Evolutionary conservation across 306 rosid species (phyloP), one percentile per base, ranked within the genome.

Genomic region (Prunus davidiana): DNA sequence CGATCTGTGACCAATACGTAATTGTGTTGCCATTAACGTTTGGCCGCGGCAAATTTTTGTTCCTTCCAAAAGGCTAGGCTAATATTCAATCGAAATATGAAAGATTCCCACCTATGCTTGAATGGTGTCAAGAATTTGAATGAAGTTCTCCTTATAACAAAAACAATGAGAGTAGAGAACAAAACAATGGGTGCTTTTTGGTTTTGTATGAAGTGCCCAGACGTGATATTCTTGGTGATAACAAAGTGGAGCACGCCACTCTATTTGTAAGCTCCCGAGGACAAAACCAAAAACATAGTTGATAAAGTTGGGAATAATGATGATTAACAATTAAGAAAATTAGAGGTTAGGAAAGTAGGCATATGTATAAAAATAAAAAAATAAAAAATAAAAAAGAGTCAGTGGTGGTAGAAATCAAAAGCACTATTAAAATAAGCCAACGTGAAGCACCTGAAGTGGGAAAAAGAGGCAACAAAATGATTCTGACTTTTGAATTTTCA

Each of bases 241-340:
- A 70, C 73, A 86, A 76, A 84, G 88, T 75, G 91, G 84, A 86
- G 82, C 92, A 86, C 83, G 87, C 86, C 67, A 83, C 91, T 89
- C 77, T 71, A 57, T 77, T 69, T 70, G 88, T 56, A 57, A 72
- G 84, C 89, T 81, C 68, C 81, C n/a, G 47, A 8, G 63, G 27
- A 81, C 85, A 71, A 61, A 76, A 72, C 67, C 68, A 63, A 47
- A 73, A 68, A 66, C 22, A 38, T 3, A 18, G 6, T 12, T 77
- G 6, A 64, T 11, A 50, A 72, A 56, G 72, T 24, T 64, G 58
- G 12, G 55, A 79, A 18, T 55, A 46, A 67, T 4, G 24, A 73
- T 68, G 70, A 30, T 58, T 70, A 22, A 69, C 71, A 73, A 58
- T 50, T 5, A 22, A 5, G 63, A 24, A 25, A 34, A 69, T 51